Evolutionary conservation across 306 rosid species (phyloP).

Genomic region (Quercus bicolor): DNA sequence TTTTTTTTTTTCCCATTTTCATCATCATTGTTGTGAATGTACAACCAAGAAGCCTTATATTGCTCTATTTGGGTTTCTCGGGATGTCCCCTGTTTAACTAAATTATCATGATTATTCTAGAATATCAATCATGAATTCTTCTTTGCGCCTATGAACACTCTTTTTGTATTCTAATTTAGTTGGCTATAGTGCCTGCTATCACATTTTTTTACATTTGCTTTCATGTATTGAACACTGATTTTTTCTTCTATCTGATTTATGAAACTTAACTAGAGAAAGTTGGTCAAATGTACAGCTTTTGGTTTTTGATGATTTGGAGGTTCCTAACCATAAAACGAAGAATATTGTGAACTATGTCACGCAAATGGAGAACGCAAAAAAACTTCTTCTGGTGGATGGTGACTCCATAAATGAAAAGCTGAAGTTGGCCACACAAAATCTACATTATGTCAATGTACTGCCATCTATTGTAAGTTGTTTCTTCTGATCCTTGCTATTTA

Average conservation of each 20-base stretch:
- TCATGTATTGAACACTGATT: not conserved
- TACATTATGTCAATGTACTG: conserved; percentile 79
- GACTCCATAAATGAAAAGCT: conserved; percentile 67
- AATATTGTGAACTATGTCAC: conserved; percentile 54
- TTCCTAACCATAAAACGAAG: conserved; percentile 83
- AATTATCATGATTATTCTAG: not conserved
- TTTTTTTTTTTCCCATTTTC: not conserved
- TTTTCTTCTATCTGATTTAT: not conserved
- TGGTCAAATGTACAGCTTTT: conserved; percentile 54
- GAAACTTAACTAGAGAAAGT: conserved; percentile 18
- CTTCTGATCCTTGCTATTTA: conserved; percentile 8
- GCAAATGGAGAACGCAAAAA: conserved; percentile 68
- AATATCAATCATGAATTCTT: not conserved
- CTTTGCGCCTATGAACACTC: not conserved
- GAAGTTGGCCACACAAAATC: conserved; percentile 88
- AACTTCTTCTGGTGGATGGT: conserved; percentile 72
- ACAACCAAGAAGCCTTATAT: not conserved
- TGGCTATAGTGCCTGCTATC: not conserved
- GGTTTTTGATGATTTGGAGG: conserved; percentile 80
- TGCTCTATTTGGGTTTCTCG: not conserved
- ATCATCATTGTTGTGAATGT: not conserved
- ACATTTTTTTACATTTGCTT: not conserved
- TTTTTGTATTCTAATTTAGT: not conserved
- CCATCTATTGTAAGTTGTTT: conserved; percentile 71
- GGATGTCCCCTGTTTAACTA: not conserved